Evolutionary conservation across 78 protist species (phyloP).

Genomic region (Salpingoeca rosetta): DNA sequence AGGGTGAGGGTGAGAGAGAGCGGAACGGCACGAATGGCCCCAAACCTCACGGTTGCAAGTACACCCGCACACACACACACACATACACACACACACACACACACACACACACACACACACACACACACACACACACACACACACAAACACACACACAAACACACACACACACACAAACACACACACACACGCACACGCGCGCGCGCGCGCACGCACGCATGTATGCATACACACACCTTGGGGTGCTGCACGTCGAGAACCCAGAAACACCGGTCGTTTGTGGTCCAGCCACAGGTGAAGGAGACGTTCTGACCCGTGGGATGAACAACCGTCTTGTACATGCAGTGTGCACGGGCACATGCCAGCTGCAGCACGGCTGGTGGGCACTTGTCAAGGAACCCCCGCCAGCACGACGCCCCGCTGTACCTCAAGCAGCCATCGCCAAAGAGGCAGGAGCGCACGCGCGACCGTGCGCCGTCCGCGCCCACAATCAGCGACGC

Average conservation of each 20-base stretch:
- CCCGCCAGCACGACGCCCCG: neutral
- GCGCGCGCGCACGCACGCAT: neutral
- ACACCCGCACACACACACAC: too few relatives aligned
- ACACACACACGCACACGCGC: neutral
- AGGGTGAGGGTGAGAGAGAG: too few relatives aligned
- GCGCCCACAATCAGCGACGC: neutral
- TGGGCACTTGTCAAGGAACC: neutral
- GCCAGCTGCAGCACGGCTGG: too few relatives aligned
- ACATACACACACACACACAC: too few relatives aligned
- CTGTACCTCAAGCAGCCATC: neutral
- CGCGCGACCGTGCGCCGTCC: neutral
- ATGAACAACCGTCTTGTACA: neutral
- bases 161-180: too few relatives aligned
- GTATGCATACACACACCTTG: neutral
- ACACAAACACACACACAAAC: too few relatives aligned
- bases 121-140: too few relatives aligned
- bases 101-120: too few relatives aligned
- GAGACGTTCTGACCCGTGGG: neutral
- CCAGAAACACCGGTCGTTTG: neutral
- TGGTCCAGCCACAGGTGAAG: neutral
- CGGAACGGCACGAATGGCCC: too few relatives aligned
- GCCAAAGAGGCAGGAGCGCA: neutral
- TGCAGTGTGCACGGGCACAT: neutral
- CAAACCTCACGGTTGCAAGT: too few relatives aligned
- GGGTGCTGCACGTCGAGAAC: neutral